Base-by-base conservation (phyloP, 1,284 basidiomycete genomes). In the Puccinia polysora region DNA sequence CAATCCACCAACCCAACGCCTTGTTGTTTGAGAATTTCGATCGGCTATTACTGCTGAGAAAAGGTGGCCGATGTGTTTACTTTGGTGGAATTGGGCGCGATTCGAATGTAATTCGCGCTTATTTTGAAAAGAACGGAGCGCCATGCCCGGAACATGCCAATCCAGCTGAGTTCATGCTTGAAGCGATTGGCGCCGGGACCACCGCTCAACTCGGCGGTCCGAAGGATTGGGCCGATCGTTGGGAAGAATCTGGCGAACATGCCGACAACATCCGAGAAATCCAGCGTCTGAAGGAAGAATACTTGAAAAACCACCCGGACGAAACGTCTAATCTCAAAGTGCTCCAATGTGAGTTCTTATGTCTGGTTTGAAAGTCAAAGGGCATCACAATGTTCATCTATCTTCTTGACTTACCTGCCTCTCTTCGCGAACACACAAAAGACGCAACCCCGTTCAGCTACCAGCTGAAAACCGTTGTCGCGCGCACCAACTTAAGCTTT, bases 391-490 rank as follows among this genome's bases (percentile, higher is more conserved):
- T 92, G 95, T 80, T 82, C 95, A 76, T 84, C 84, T 78, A 83
- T 84, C 5, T 90, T 95, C 65, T 84, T 59, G 38, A 43, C 88
- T 18, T 75, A 82, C 43, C 84, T 59, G 38, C 38, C 14, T 4
- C 12, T 59, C 25, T 12, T 28, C 20, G n/a, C 55, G 20, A 53
- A 23, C 55, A 59, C n/a, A 32, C 53, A 34, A 71, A 75, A 75
- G 78, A 82, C 76, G 82, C 91, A 0, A 90, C 91, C 0, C 84
- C 87, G 0, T 89, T 91, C 82, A 79, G 83, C 74, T 88, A 87
- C 78, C 93, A 96, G 80, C 82, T 96, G 76, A 84, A 84, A 78
- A 83, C 84, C 6, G 90, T 95, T 65, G 84, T 88, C 18, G 75
- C 82, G 45, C 84, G 93, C 62, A 92, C 92, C 78, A 87, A 88